phyloP scores from a whole-genome alignment of 169 alveolate genomes.

The Theileria annulata region DNA sequence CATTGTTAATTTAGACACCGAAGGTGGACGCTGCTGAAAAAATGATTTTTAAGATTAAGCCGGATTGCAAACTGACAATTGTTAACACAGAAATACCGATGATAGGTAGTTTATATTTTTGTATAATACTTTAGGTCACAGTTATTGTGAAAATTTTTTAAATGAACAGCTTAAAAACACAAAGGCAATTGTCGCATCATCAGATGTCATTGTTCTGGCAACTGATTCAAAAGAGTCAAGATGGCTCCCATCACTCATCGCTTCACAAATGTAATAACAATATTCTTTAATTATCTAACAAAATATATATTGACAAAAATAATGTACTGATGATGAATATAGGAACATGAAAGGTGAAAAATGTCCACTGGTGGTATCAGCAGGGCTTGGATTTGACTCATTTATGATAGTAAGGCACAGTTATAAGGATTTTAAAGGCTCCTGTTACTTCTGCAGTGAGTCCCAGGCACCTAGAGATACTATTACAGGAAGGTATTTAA shows the following conservation, averaged over 20 bases:
- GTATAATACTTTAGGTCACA: slow-evolving; percentile 25
- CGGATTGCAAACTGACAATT: slow-evolving; percentile 61
- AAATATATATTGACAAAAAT: too few species aligned
- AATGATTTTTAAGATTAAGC: slow-evolving; percentile 60
- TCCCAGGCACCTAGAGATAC: slow-evolving; percentile 61
- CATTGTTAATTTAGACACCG: slow-evolving; percentile 17
- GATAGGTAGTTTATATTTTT: slow-evolving; percentile 65
- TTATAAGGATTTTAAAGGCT: slow-evolving; percentile 65
- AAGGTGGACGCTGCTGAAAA: slow-evolving; percentile 69
- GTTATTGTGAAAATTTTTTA: slow-evolving; percentile 32
- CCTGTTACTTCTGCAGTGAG: slow-evolving; percentile 77
- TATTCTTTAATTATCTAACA: not conserved
- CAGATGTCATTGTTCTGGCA: slow-evolving; percentile 69
- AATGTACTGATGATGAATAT: not conserved
- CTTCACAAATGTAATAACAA: slow-evolving; percentile 23
- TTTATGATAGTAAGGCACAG: slow-evolving; percentile 71
- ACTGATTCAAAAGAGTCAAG: slow-evolving; percentile 79
- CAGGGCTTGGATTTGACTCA: slow-evolving; percentile 71
- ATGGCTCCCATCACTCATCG: slow-evolving; percentile 73
- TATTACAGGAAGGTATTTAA: slow-evolving; percentile 42
- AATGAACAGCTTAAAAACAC: slow-evolving; percentile 24
- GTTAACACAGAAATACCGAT: slow-evolving; percentile 68
- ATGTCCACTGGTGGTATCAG: slow-evolving; percentile 68
- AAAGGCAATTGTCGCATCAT: slow-evolving; percentile 34
- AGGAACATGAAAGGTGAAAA: not conserved